phyloP scores from a whole-genome alignment of 2,329 filamentous ascomycete species.

The Cercospora sp. region DNA sequence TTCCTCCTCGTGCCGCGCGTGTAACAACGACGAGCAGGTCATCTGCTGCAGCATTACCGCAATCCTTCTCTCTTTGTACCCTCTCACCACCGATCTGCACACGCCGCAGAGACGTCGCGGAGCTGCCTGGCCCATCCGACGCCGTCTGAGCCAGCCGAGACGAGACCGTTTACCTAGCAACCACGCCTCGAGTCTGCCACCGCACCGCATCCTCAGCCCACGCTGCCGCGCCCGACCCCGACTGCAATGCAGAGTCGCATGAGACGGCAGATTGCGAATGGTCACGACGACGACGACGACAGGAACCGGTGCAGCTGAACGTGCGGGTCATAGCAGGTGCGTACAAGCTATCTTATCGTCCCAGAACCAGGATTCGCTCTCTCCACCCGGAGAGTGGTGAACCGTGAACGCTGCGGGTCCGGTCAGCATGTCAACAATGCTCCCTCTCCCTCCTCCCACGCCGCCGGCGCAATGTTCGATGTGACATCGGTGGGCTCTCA shows the following conservation, averaged over 20 bases:
- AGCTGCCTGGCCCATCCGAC: conserved; percentile 5
- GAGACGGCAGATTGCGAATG: background rate
- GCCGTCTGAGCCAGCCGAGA: conserved; percentile 5
- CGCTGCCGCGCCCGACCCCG: background rate
- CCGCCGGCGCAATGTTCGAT: conserved; percentile 28
- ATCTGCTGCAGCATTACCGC: background rate
- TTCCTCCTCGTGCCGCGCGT: background rate
- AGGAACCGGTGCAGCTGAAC: background rate
- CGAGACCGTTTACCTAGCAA: conserved; percentile 8
- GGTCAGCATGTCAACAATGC: conserved; percentile 11
- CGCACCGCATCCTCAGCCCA: background rate
- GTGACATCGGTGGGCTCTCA: conserved; percentile 27
- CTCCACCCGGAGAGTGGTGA: conserved; percentile 6
- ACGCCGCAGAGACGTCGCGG: background rate
- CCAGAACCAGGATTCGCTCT: conserved; percentile 6
- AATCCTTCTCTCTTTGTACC: too few species aligned
- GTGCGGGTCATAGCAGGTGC: conserved; percentile 7
- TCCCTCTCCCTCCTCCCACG: background rate
- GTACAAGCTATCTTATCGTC: conserved; percentile 4
- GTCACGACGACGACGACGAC: conserved; percentile 4
- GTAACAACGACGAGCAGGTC: background rate
- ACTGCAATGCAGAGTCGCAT: conserved; percentile 9
- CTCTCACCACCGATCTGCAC: background rate
- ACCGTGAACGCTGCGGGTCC: background rate
- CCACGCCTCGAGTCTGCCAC: conserved; percentile 14